Evolutionary conservation across 2,329 filamentous ascomycete genomes (phyloP).

Genomic region (Trichophyton benhamiae): DNA sequence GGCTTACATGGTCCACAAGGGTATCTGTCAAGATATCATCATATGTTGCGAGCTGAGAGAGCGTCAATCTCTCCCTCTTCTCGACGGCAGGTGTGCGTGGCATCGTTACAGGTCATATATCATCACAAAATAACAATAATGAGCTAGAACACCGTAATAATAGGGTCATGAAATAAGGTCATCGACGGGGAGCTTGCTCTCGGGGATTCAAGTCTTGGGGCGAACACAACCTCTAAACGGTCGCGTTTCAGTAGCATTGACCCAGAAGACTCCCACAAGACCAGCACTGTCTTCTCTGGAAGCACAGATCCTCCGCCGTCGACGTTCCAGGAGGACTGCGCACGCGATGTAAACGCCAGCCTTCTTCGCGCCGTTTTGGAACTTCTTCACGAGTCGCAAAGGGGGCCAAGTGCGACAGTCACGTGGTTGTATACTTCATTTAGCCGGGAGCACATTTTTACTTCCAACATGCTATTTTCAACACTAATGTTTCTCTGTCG

Average conservation of each 20-base stretch:
- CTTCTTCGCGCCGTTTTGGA: neutral
- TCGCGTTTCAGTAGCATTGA: neutral
- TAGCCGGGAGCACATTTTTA: neutral
- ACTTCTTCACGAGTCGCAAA: neutral
- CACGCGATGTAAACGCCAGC: neutral
- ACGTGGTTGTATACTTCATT: neutral
- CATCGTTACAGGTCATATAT: constrained; percentile 8
- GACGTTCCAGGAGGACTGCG: neutral
- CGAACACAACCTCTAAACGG: neutral
- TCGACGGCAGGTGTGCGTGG: constrained; percentile 19
- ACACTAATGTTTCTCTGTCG: neutral
- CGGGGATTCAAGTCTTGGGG: neutral
- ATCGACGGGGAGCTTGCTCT: neutral
- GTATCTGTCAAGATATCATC: constrained; percentile 94
- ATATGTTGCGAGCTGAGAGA: constrained; percentile 80
- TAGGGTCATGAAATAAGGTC: neutral
- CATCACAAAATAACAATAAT: neutral
- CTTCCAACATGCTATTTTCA: neutral
- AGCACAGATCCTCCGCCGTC: constrained; percentile 1
- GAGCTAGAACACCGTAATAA: too few relatives aligned
- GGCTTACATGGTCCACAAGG: constrained; percentile 80
- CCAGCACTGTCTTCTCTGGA: neutral
- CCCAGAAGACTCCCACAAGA: neutral
- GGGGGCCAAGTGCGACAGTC: neutral
- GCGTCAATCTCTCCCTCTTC: constrained; percentile 59